Evolutionary conservation across 2,329 filamentous ascomycete species (phyloP), one percentile per base, ranked within the genome.

Genomic region (Xylaria sp.): DNA sequence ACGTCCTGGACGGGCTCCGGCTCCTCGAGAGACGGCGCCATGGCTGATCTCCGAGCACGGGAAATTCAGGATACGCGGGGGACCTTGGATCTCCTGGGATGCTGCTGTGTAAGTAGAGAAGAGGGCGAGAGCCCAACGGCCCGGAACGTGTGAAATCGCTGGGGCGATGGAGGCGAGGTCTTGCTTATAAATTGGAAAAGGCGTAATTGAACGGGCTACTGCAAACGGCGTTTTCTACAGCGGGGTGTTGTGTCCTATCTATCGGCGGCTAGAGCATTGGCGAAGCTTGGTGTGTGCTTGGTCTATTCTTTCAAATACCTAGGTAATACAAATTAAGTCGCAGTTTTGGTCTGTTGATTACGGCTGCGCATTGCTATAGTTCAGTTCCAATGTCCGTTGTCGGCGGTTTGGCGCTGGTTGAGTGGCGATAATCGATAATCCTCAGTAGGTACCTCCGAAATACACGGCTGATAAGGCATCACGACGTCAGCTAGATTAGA

Each of bases 1-100:
- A 93, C 89, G 60, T 92, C 88, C 64, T 88, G 82, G 53, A 88
- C 82, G 38, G 83, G 75, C 55, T 85, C 84, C 51, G 89, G 85
- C 70, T 89, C 87, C 79, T 96, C 90, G 44, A 96, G 80, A 23
- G 90, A 92, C 17, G 92, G 92, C 55, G 92, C 89, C 92, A 96
- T 96, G 44, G 23, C n/a, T 29, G 23, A 7, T 47, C 23, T 52
- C 25, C 48, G 2, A 11, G 44, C 35, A 29, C 13, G 29, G 3
- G 23, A 8, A 4, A 7, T n/a, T 21, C 25, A 13, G n/a, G 15
- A 37, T 35, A 19, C 17, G 38, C 4, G n/a, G 21, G 13, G 19
- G 13, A 11, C 19, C 8, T 33, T 27, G n/a, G n/a, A n/a, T n/a
- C n/a, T 44, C 11, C n/a, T 41, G n/a, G 21, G 25, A 35, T 31